A percentile compares a stretch with the other conserved stretches of the same genome.
These are phyloP conservation scores for Botryotinia narcissicola DNA, from an alignment of 2,329 filamentous ascomycete genomes.

Conservation along the genomic window DNA sequence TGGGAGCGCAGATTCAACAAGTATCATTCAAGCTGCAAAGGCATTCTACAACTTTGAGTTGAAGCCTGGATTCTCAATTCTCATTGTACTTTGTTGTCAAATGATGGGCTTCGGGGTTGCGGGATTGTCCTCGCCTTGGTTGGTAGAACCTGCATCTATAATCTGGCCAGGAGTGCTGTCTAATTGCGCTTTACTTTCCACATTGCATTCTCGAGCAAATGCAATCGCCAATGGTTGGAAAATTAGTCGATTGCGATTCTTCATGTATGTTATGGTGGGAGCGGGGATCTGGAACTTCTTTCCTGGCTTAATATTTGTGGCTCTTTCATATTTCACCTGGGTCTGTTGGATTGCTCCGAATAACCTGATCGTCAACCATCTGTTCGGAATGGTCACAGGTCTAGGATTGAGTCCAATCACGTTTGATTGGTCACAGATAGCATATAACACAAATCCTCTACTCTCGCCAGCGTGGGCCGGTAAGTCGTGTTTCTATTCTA, in stretches of 20 bases:
- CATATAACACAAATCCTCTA: conserved; percentile 31
- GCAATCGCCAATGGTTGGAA: conserved; percentile 58
- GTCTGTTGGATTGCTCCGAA: conserved; percentile 69
- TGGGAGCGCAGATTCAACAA: conserved; percentile 40
- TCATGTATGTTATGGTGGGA: conserved; percentile 41
- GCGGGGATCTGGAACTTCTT: conserved; percentile 54
- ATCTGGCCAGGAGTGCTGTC: conserved; percentile 29
- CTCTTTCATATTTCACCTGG: conserved; percentile 67
- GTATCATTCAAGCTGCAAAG: conserved; percentile 28
- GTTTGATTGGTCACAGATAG: conserved; percentile 73
- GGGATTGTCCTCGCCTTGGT: conserved; percentile 55
- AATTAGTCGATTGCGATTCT: conserved; percentile 42
- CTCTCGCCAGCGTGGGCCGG: conserved; percentile 62
- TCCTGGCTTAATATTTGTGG: conserved; percentile 62
- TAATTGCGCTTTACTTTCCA: conserved; percentile 26
- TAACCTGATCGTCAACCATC: conserved; percentile 64
- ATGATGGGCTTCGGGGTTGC: conserved; percentile 63
- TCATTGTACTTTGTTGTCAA: conserved; percentile 59
- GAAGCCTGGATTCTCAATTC: conserved; percentile 56
- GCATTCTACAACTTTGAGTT: conserved; percentile 46
- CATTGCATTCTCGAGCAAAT: conserved; percentile 59
- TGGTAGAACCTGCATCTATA: conserved; percentile 47
- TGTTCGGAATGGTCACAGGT: conserved; percentile 61
- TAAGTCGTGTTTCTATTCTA: background rate
- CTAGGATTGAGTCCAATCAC: conserved; percentile 46